A percentile compares a stretch with the other conserved stretches of the same genome.
Evolutionary conservation across 192 early-diverging fungal species (phyloP).

Genomic region (Coemansia sp.): DNA sequence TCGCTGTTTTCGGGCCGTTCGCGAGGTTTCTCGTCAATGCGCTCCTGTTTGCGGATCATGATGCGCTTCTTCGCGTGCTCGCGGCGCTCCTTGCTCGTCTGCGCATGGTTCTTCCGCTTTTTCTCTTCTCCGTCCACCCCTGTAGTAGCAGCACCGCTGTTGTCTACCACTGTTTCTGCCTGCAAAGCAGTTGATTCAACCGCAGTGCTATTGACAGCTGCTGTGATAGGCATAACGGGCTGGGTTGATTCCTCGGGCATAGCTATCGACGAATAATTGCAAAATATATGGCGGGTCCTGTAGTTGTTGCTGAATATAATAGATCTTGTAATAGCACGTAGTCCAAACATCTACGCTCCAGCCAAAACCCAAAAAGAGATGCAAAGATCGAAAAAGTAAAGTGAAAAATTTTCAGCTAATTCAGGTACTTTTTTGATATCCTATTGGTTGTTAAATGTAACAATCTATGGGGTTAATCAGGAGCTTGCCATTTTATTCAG

Average conservation of each 20-base stretch:
- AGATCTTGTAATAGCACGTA: background rate
- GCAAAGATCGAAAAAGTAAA: too few species aligned
- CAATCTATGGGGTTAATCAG: too few species aligned
- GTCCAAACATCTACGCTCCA: background rate
- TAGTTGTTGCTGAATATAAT: background rate
- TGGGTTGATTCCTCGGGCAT: slow-evolving; percentile 5
- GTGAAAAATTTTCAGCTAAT: too few species aligned
- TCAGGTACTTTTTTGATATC: too few species aligned
- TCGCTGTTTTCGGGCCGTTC: slow-evolving; percentile 18
- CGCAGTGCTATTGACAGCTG: background rate
- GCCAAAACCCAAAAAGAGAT: too few species aligned
- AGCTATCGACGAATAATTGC: background rate
- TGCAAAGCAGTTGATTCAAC: background rate
- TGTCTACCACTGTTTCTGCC: background rate
- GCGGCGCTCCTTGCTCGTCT: slow-evolving; percentile 50
- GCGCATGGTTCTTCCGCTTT: slow-evolving; percentile 25
- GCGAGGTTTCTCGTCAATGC: slow-evolving; percentile 7
- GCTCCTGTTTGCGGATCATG: slow-evolving; percentile 22
- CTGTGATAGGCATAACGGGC: background rate
- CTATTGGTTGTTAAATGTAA: too few species aligned
- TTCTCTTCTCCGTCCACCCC: background rate
- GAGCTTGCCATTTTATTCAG: too few species aligned
- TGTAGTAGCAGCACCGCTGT: background rate
- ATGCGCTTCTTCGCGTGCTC: slow-evolving; percentile 37
- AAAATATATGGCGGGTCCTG: background rate